Evolutionary conservation across 2,329 filamentous ascomycete species (phyloP).

Genomic region (Pseudovirgaria hyperparasitica): DNA sequence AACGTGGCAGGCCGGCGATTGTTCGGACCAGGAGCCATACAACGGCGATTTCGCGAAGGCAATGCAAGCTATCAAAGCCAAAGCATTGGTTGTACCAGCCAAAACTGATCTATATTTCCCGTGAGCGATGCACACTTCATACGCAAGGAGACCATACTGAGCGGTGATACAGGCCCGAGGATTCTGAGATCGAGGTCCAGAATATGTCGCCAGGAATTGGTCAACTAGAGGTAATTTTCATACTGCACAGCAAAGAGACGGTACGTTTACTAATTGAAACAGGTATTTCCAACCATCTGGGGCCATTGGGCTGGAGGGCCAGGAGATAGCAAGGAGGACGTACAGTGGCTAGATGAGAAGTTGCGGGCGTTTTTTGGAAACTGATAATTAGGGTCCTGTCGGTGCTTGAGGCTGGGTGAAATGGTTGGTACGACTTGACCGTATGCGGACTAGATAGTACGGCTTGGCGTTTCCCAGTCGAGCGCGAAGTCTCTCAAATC

Average conservation of each 20-base stretch:
- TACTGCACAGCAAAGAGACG: no score
- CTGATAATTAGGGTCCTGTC: slow-evolving; percentile 4
- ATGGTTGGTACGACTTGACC: slow-evolving; percentile 2
- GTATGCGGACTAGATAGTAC: no score
- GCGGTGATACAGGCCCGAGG: slow-evolving; percentile 47
- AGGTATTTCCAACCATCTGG: slow-evolving; percentile 49
- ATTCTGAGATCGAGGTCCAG: slow-evolving; percentile 59
- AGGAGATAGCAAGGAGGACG: slow-evolving; percentile 56
- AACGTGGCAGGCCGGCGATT: slow-evolving; percentile 67
- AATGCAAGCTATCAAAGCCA: slow-evolving; percentile 58
- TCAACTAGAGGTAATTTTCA: slow-evolving; percentile 35
- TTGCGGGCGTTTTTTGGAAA: slow-evolving; percentile 40
- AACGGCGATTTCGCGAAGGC: slow-evolving; percentile 49
- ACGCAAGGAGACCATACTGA: slow-evolving; percentile 2
- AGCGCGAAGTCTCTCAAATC: no score
- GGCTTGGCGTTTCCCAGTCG: no score
- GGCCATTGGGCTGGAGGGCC: slow-evolving; percentile 51
- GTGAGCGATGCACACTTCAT: slow-evolving; percentile 27
- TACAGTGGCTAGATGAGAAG: slow-evolving; percentile 57
- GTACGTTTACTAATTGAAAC: no score
- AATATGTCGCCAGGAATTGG: slow-evolving; percentile 49
- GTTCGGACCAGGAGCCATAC: slow-evolving; percentile 55
- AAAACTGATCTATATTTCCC: slow-evolving; percentile 75
- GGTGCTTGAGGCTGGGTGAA: neutral
- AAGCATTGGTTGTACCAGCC: slow-evolving; percentile 55